A percentile compares a stretch with the other conserved stretches of the same genome.
These are phyloP conservation scores for Aspergillus persii DNA, from an alignment of 2,329 filamentous ascomycete species.

Conservation along the genomic window DNA sequence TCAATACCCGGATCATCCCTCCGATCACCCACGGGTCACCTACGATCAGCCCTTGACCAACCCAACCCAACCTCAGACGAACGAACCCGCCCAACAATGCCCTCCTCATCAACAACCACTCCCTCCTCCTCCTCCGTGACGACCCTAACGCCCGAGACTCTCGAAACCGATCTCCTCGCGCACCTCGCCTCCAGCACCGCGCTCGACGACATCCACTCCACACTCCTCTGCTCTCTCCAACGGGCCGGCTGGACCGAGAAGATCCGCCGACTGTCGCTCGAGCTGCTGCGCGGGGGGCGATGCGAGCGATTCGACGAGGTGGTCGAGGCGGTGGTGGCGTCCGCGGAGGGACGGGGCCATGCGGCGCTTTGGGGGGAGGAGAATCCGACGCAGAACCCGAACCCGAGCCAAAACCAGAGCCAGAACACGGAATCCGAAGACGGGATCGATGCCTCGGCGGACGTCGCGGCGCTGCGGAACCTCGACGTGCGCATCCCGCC, in stretches of 20 bases:
- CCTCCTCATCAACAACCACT: slow-evolving; percentile 6
- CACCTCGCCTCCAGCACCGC: slow-evolving; percentile 49
- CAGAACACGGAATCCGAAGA: neutral
- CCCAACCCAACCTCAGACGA: neutral
- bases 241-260: slow-evolving; percentile 59
- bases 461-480: slow-evolving; percentile 36
- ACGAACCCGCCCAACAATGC: slow-evolving; percentile 7
- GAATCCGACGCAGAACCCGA: slow-evolving; percentile 4
- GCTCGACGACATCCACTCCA: slow-evolving; percentile 55
- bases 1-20: too few relatives aligned
- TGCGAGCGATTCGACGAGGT: slow-evolving; percentile 58
- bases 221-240: slow-evolving; percentile 55
- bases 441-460: neutral
- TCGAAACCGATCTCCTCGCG: slow-evolving; percentile 39
- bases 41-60: neutral
- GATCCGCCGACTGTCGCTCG: slow-evolving; percentile 53
- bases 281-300: slow-evolving; percentile 57
- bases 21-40: neutral
- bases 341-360: slow-evolving; percentile 37
- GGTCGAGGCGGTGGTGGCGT: slow-evolving; percentile 52
- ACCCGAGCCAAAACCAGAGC: slow-evolving; percentile 19
- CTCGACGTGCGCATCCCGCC: slow-evolving; percentile 51
- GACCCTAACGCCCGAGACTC: slow-evolving; percentile 39
- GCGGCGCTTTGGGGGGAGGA: slow-evolving; percentile 24
- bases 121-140: slow-evolving; percentile 19